These are phyloP conservation scores for Hyaloscypha finlandica DNA, from an alignment of 495 filamentous ascomycete species.

Conservation along the genomic window DNA sequence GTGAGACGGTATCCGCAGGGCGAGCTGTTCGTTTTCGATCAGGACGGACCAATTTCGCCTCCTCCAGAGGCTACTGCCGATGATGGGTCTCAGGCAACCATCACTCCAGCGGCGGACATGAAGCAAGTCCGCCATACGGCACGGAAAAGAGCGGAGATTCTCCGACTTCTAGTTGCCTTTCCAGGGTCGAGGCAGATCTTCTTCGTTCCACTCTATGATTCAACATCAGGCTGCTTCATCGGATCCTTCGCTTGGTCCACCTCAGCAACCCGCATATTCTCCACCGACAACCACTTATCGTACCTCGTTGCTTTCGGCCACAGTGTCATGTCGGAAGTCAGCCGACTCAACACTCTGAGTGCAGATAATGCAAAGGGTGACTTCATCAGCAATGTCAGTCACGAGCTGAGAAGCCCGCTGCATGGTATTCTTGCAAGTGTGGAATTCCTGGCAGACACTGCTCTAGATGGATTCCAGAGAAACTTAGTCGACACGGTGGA, in stretches of 20 bases:
- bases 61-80: background rate
- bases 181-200: slow-evolving; percentile 22
- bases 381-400: slow-evolving; percentile 70
- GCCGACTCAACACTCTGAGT: slow-evolving; percentile 47
- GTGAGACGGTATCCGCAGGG: slow-evolving; percentile 39
- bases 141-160: slow-evolving; percentile 13
- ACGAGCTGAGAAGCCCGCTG: slow-evolving; percentile 77
- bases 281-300: slow-evolving; percentile 50
- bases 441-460: slow-evolving; percentile 62
- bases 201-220: slow-evolving; percentile 24
- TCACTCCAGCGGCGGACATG: slow-evolving; percentile 21
- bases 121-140: slow-evolving; percentile 23
- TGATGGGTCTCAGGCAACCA: slow-evolving; percentile 15
- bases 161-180: slow-evolving; percentile 17
- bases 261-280: slow-evolving; percentile 40
- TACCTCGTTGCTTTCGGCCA: slow-evolving; percentile 55
- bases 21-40: slow-evolving; percentile 41
- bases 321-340: slow-evolving; percentile 54
- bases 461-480: slow-evolving; percentile 47
- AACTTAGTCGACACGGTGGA: slow-evolving; percentile 64
- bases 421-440: slow-evolving; percentile 59
- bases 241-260: slow-evolving; percentile 59
- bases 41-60: slow-evolving; percentile 35
- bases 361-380: slow-evolving; percentile 58
- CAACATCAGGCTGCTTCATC: slow-evolving; percentile 22